Conservation (phyloP, 441 rosid species). For the Erodium chrysanthum region DNA sequence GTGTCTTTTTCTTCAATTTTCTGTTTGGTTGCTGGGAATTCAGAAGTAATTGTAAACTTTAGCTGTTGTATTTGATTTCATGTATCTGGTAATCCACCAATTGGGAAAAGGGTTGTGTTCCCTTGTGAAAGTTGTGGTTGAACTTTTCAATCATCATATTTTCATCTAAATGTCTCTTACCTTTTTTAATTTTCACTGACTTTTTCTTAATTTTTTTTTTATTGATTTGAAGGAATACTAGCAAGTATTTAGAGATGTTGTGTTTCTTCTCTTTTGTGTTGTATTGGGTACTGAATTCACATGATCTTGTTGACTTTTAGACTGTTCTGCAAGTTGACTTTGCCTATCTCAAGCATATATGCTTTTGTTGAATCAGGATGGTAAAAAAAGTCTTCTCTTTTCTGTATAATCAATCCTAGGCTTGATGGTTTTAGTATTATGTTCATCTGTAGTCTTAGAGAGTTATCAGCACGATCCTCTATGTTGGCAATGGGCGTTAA, state of each 20-base stretch:
- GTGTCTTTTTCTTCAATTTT: neutral
- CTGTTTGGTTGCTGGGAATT: neutral
- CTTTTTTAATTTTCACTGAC: neutral
- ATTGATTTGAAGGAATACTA: too few species aligned
- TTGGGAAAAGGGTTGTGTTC: neutral
- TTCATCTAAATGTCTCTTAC: neutral
- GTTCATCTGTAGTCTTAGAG: neutral
- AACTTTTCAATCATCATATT: neutral
- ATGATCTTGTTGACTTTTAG: neutral
- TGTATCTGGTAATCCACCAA: neutral
- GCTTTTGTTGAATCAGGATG: neutral
- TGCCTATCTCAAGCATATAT: neutral
- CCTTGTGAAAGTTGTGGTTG: neutral
- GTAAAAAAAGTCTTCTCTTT: neutral
- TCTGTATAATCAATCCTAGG: too few species aligned
- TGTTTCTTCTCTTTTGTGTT: neutral
- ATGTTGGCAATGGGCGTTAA: neutral
- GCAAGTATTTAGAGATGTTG: neutral
- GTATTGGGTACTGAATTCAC: neutral
- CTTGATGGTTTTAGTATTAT: neutral
- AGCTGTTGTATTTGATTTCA: neutral
- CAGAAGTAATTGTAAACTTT: neutral
- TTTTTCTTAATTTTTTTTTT: neutral
- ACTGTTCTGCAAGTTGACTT: too few species aligned
- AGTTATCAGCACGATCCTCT: too few species aligned